phyloP scores from a whole-genome alignment of 108 stramenopile species.

The Pseudonitzschia pungens region DNA sequence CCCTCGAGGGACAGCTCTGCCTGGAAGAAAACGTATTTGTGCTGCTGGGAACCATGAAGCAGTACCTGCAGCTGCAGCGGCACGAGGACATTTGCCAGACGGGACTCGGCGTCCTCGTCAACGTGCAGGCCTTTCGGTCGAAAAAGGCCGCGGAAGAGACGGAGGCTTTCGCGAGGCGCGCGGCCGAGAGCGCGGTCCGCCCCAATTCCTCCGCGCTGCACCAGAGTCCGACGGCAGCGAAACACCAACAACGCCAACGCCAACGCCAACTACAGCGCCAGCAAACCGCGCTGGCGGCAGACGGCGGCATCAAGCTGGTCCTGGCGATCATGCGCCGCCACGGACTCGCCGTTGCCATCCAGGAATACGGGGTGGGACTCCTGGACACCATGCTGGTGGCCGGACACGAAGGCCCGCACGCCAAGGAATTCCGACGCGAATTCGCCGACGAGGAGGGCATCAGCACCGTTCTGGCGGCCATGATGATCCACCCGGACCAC shows the following conservation, averaged over 20 bases:
- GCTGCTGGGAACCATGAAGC: background rate
- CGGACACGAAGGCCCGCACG: no score
- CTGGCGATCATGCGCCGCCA: slow-evolving; percentile 9
- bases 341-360: slow-evolving; percentile 3
- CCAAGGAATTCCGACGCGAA: background rate
- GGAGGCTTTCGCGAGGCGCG: background rate
- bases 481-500: slow-evolving; percentile 16
- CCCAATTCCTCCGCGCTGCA: no score
- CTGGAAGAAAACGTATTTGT: slow-evolving; percentile 21
- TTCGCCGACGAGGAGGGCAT: slow-evolving; percentile 17
- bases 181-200: no score
- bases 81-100: slow-evolving; percentile 5
- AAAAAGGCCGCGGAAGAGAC: background rate
- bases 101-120: slow-evolving; percentile 4
- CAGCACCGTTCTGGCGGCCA: slow-evolving; percentile 9
- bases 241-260: no score
- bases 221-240: no score
- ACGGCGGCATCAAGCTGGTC: slow-evolving; percentile 10
- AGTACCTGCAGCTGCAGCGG: background rate
- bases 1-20: background rate
- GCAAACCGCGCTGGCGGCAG: background rate
- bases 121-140: background rate
- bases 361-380: slow-evolving; percentile 17
- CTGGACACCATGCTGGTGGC: background rate
- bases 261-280: background rate